These are phyloP conservation scores for Mortierella alpina DNA, from an alignment of 192 early-diverging fungal genomes.

Conservation along the genomic window DNA sequence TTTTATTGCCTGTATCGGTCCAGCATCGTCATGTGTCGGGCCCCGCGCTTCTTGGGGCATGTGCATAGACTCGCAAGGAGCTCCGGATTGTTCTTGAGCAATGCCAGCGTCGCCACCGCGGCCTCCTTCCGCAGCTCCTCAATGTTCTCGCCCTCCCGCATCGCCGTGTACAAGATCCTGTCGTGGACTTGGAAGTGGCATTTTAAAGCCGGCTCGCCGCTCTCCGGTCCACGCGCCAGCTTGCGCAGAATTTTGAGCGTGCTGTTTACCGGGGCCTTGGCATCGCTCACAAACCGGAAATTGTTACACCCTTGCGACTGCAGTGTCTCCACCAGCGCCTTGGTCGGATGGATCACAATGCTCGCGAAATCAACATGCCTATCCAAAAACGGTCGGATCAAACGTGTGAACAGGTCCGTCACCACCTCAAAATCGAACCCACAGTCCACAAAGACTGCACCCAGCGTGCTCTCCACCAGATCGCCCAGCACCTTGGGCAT, in stretches of 20 bases:
- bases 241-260: neutral
- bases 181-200: slow-evolving; percentile 30
- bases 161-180: slow-evolving; percentile 11
- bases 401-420: slow-evolving; percentile 49
- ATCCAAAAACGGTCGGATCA: slow-evolving; percentile 58
- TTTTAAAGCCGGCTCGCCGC: neutral
- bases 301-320: slow-evolving; percentile 59
- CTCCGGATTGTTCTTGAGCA: slow-evolving; percentile 13
- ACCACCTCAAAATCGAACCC: slow-evolving; percentile 70
- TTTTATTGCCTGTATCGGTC: slow-evolving; percentile 8
- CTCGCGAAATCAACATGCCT: slow-evolving; percentile 60
- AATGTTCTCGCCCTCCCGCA: slow-evolving; percentile 2
- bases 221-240: slow-evolving; percentile 14
- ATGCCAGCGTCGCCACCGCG: neutral
- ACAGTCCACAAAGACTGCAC: slow-evolving; percentile 89
- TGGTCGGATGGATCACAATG: slow-evolving; percentile 61
- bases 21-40: slow-evolving; percentile 16
- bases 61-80: slow-evolving; percentile 18
- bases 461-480: slow-evolving; percentile 88
- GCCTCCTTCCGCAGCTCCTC: slow-evolving; percentile 29
- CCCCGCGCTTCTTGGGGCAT: slow-evolving; percentile 17
- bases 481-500: slow-evolving; percentile 93
- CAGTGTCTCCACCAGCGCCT: slow-evolving; percentile 51
- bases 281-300: slow-evolving; percentile 12
- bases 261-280: neutral